Conservation (phyloP, 345 rosid species). For the Populus alba region DNA sequence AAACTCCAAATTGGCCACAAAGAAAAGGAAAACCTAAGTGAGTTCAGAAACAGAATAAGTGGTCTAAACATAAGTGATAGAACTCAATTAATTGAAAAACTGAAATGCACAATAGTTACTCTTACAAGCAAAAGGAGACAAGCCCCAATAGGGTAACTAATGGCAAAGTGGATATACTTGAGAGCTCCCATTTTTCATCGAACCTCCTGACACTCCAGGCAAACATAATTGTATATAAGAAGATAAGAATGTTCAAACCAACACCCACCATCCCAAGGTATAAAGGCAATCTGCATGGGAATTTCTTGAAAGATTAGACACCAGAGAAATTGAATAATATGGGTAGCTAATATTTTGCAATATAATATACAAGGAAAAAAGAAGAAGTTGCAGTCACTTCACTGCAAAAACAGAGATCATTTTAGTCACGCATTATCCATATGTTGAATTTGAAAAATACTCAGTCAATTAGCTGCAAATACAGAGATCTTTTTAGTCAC, state of each 20-base stretch:
- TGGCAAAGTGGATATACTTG: conserved; percentile 76
- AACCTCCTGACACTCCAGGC: conserved; percentile 81
- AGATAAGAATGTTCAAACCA: conserved; percentile 57
- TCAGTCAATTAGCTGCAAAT: background rate
- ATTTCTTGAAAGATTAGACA: conserved; percentile 4
- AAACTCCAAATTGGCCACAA: conserved; percentile 96
- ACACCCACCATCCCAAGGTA: conserved; percentile 72
- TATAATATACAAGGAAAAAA: background rate
- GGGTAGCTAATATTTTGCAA: background rate
- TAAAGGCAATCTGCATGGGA: conserved; percentile 69
- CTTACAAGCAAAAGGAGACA: conserved; percentile 87
- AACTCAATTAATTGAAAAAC: conserved; percentile 10
- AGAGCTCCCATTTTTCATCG: conserved; percentile 87
- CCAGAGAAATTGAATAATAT: conserved; percentile 1
- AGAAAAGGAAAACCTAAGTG: conserved; percentile 67
- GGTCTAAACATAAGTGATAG: conserved; percentile 1
- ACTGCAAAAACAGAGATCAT: background rate
- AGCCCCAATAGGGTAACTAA: conserved; percentile 77
- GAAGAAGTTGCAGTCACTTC: background rate
- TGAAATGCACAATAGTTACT: conserved; percentile 4
- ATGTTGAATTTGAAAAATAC: background rate
- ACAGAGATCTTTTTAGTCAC: background rate
- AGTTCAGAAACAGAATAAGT: conserved; percentile 15
- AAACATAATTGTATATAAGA: conserved; percentile 71
- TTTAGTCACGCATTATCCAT: background rate